Percentiles rank a stretch among this genome's conserved stretches.
Evolutionary conservation across 768 basidiomycete genomes (phyloP).

Genomic region (Phaeotremella fagi): DNA sequence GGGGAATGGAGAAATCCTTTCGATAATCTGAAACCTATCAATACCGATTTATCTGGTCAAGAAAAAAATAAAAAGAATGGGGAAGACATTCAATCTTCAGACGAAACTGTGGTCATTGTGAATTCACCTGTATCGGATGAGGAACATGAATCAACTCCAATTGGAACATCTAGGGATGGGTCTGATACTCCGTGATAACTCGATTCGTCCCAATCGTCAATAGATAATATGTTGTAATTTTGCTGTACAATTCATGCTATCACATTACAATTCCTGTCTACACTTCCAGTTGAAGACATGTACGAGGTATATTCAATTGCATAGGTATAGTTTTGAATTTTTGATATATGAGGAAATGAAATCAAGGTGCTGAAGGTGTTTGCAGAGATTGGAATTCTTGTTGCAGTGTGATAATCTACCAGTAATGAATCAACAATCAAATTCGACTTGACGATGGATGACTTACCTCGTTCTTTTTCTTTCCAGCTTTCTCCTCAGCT

Average conservation of each 20-base stretch:
- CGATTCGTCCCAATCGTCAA: too few species aligned
- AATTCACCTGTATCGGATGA: constrained; percentile 13
- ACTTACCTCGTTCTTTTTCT: constrained; percentile 74
- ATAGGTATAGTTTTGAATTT: neutral
- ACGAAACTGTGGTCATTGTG: constrained; percentile 1
- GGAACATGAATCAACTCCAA: constrained; percentile 3
- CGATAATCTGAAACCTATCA: constrained; percentile 8
- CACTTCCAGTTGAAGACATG: too few species aligned
- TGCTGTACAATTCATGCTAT: too few species aligned
- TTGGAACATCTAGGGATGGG: neutral
- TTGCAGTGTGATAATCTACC: constrained; percentile 36
- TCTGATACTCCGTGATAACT: neutral
- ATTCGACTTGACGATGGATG: neutral
- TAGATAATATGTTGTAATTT: too few species aligned
- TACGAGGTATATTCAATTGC: too few species aligned
- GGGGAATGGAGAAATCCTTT: constrained; percentile 4
- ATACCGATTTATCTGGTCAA: neutral
- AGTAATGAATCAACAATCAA: neutral
- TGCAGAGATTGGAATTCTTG: constrained; percentile 35
- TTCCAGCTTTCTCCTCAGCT: constrained; percentile 66
- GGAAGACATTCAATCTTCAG: neutral
- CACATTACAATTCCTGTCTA: too few species aligned
- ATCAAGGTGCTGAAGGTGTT: neutral
- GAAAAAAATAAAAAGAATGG: neutral
- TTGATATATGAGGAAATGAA: too few species aligned